Conservation (phyloP, 495 filamentous ascomycete species). For the Parathielavia hyrcaniae region DNA sequence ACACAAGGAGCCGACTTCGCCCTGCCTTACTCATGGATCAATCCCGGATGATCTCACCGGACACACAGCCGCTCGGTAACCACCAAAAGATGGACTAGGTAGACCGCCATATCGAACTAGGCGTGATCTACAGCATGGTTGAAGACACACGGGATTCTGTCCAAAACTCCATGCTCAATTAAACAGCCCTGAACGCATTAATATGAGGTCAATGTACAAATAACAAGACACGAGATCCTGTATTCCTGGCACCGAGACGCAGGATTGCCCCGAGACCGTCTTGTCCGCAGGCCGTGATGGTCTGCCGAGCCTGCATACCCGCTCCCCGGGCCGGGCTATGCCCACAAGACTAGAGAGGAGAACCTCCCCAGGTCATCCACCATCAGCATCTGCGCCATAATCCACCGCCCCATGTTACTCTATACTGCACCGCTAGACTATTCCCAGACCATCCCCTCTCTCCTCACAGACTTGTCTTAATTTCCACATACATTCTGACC, state of each 20-base stretch:
- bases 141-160: not conserved
- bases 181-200: conserved; percentile 27
- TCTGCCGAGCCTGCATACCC: not conserved
- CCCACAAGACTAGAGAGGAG: not conserved
- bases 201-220: conserved; percentile 30
- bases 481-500: not conserved
- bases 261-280: conserved; percentile 14
- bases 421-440: not conserved
- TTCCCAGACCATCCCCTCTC: not conserved
- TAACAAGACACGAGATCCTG: conserved; percentile 22
- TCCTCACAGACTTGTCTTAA: not conserved
- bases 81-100: too few relatives aligned
- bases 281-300: conserved; percentile 5
- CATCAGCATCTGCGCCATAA: conserved; percentile 10
- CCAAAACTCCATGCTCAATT: conserved; percentile 30
- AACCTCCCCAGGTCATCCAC: not conserved
- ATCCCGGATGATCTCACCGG: too few relatives aligned
- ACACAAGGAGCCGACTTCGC: too few relatives aligned
- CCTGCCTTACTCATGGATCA: too few relatives aligned
- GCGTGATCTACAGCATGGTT: too few relatives aligned
- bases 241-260: conserved; percentile 24
- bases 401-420: conserved; percentile 6
- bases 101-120: too few relatives aligned
- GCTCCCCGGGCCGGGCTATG: not conserved
- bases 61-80: too few relatives aligned